A percentile compares a stretch with the other conserved stretches of the same genome.
Conservation (phyloP, 257 asterid genomes). For the Eucommia ulmoides region DNA sequence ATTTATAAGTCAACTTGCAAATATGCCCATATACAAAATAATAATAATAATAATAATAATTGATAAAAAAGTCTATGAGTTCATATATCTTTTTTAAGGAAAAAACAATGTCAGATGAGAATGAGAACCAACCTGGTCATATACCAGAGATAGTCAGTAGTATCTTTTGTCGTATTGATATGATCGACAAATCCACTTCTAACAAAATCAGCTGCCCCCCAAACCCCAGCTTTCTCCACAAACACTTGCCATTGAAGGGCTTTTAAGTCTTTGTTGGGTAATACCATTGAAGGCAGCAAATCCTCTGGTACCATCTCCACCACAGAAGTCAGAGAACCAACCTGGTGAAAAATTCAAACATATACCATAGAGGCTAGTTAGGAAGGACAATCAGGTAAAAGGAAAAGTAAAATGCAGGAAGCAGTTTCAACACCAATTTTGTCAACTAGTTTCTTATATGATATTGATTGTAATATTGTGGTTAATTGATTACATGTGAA, state of each 20-base stretch:
- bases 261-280: slow-evolving; percentile 36
- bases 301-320: slow-evolving; percentile 67
- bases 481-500: no score
- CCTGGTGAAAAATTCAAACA: slow-evolving; percentile 27
- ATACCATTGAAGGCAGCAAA: slow-evolving; percentile 32
- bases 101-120: no score
- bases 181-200: slow-evolving; percentile 62
- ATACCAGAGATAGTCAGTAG: slow-evolving; percentile 91
- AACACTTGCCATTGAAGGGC: slow-evolving; percentile 68
- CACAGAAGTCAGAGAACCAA: slow-evolving; percentile 54
- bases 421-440: background rate
- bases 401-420: background rate
- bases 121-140: slow-evolving; percentile 80
- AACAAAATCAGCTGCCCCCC: slow-evolving; percentile 70
- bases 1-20: no score
- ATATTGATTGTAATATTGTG: no score
- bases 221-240: slow-evolving; percentile 53
- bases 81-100: no score
- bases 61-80: no score
- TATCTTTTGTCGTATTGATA: slow-evolving; percentile 76
- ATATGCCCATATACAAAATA: no score
- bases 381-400: background rate
- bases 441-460: no score
- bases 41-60: no score
- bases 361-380: slow-evolving; percentile 4